Evolutionary conservation across 2,329 filamentous ascomycete species (phyloP).

Genomic region (Fusarium guadeloupense): DNA sequence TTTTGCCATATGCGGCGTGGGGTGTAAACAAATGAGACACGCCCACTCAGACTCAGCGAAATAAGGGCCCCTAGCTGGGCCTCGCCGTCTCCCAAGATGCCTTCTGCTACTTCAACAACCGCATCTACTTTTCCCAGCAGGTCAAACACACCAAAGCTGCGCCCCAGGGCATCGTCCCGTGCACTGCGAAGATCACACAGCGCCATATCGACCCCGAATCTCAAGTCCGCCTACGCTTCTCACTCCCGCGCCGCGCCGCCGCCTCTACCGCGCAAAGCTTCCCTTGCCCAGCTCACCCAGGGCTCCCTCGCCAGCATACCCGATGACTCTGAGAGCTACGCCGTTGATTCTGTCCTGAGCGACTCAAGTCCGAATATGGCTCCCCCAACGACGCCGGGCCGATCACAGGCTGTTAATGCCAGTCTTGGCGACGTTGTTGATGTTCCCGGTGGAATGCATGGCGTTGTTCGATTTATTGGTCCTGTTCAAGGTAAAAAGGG

Average conservation of each 20-base stretch:
- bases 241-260: slow-evolving; percentile 59
- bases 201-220: slow-evolving; percentile 67
- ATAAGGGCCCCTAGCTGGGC: slow-evolving; percentile 40
- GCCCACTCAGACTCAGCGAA: slow-evolving; percentile 37
- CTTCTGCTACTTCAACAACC: slow-evolving; percentile 39
- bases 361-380: slow-evolving; percentile 55
- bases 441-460: slow-evolving; percentile 92
- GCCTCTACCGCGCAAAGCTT: slow-evolving; percentile 73
- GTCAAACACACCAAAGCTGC: slow-evolving; percentile 32
- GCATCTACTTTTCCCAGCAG: slow-evolving; percentile 33
- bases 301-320: slow-evolving; percentile 71
- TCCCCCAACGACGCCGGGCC: slow-evolving; percentile 64
- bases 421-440: slow-evolving; percentile 86
- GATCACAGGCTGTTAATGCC: slow-evolving; percentile 62
- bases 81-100: slow-evolving; percentile 38
- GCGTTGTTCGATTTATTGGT: slow-evolving; percentile 89
- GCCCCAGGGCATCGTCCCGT: slow-evolving; percentile 44
- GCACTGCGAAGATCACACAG: slow-evolving; percentile 56
- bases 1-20: slow-evolving; percentile 42
- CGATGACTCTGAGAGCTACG: slow-evolving; percentile 72
- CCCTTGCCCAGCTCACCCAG: slow-evolving; percentile 73
- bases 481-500: slow-evolving; percentile 89
- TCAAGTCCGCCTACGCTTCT: slow-evolving; percentile 61
- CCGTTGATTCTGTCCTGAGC: slow-evolving; percentile 62
- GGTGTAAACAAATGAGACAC: slow-evolving; percentile 47